Evolutionary conservation across 2,329 filamentous ascomycete genomes (phyloP), one percentile per base, ranked within the genome.

Genomic region (Trichophyton simii): DNA sequence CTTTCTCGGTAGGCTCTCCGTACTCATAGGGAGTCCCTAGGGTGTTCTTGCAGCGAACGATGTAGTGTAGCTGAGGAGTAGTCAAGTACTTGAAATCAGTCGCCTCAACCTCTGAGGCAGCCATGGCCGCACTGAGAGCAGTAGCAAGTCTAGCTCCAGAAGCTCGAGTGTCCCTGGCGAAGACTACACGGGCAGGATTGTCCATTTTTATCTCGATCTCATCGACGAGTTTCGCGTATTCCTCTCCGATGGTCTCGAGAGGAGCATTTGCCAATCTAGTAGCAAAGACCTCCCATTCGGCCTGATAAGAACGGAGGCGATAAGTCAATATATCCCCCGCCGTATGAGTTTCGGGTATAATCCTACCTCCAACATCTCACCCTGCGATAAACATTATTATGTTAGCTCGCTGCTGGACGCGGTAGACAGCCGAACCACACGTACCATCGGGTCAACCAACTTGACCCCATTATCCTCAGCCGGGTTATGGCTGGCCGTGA

Each of bases 11-110:
- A 60, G 90, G 83, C 71, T 90, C 85, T 62, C 94, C 94, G 72
- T 97, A 99, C 18, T 90, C 83, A 67, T 91, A 86, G 61, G 88
- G 86, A 1, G 89, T 95, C 64, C 88, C 89, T 69, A 94, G 83
- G 0, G 92, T 97, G 78, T 99, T 99, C 76, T 91, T 83, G 75
- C 91, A 95, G 66, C 94, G 89, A 36, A 92, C 92, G 66, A 97
- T 81, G 76, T 99, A 99, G 79, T 99, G 94, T 62, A 99, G 82
- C 77, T 97, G 94, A n/a, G 94, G 94, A 2, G 94, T 99, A 11
- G 94, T 97, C 70, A 96, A 80, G 72, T 91, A 86, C 76, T 92
- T 94, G 78, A 86, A 92, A 79, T 97, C 92, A 70, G 84, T 84
- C 71, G 84, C 87, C 63, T 89, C 84, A 60, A 87, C 84, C 61